phyloP scores from a whole-genome alignment of 1,284 basidiomycete species.

The Cryptococcus sp. region DNA sequence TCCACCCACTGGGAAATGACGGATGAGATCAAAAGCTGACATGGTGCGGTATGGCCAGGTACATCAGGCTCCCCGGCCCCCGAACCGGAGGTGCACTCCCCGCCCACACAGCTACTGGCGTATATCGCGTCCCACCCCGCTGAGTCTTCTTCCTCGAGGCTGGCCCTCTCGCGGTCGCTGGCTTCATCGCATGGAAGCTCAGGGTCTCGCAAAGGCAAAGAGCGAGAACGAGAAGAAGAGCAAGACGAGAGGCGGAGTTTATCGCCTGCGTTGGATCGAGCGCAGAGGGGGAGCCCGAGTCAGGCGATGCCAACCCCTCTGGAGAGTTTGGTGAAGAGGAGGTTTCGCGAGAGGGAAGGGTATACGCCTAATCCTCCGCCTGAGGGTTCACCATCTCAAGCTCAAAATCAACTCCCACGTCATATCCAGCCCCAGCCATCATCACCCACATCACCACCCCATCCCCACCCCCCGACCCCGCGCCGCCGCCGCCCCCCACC shows the following conservation, averaged over 20 bases:
- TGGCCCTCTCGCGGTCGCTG: conserved; percentile 4
- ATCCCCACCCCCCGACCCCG: too few relatives aligned
- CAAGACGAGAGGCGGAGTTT: too few relatives aligned
- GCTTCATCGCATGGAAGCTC: conserved; percentile 2
- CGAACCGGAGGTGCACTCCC: background rate
- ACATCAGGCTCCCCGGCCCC: conserved; percentile 16
- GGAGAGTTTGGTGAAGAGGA: background rate
- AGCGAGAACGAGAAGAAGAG: conserved; percentile 7
- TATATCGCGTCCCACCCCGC: conserved; percentile 10
- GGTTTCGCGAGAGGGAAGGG: background rate
- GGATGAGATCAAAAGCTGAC: background rate
- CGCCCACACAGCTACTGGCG: conserved; percentile 3
- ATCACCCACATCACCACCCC: too few relatives aligned
- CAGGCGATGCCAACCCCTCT: too few relatives aligned
- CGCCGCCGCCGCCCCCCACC: background rate
- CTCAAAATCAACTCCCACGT: background rate
- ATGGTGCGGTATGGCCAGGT: background rate
- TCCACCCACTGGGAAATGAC: background rate
- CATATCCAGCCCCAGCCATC: too few relatives aligned
- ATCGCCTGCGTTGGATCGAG: too few relatives aligned
- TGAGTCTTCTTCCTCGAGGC: conserved; percentile 6
- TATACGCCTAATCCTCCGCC: too few relatives aligned
- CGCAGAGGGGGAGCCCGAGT: too few relatives aligned
- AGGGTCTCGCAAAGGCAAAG: conserved; percentile 35
- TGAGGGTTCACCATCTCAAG: background rate